phyloP scores from a whole-genome alignment of 2,329 filamentous ascomycete species.

The Botrytis hyacinthi region DNA sequence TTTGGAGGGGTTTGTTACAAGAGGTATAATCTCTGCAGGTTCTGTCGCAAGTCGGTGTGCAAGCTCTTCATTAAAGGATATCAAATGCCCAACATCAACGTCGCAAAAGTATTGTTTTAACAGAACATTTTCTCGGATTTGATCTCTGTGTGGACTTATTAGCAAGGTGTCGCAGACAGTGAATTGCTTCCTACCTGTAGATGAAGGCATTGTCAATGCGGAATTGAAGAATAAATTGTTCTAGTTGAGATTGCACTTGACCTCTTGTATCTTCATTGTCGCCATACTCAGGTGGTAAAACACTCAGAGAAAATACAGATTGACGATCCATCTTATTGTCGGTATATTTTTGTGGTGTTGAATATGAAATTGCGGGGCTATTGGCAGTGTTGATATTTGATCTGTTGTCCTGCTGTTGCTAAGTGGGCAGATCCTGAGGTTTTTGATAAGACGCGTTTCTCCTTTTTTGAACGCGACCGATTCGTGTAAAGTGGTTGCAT shows the following conservation, averaged over 20 bases:
- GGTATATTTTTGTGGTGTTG: conserved; percentile 6
- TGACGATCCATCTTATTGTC: conserved; percentile 71
- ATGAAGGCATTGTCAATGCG: conserved; percentile 92
- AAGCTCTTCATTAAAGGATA: conserved; percentile 93
- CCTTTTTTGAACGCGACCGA: conserved; percentile 21
- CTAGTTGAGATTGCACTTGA: conserved; percentile 74
- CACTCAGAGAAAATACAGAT: conserved; percentile 80
- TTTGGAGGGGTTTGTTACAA: conserved; percentile 55
- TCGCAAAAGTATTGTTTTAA: conserved; percentile 95
- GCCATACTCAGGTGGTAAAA: conserved; percentile 68
- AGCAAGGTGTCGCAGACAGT: conserved; percentile 31
- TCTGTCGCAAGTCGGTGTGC: conserved; percentile 87
- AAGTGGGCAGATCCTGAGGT: conserved; percentile 11
- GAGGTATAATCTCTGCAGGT: conserved; percentile 86
- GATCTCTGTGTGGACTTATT: conserved; percentile 62
- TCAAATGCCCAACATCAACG: conserved; percentile 91
- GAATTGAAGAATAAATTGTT: conserved; percentile 91
- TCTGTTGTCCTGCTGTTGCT: conserved; percentile 18
- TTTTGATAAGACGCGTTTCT: conserved; percentile 20
- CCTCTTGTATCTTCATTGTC: conserved; percentile 63
- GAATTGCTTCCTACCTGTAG: conserved; percentile 66
- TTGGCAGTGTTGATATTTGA: not conserved
- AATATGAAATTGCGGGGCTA: conserved; percentile 7
- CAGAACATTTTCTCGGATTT: conserved; percentile 90
- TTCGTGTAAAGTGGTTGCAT: conserved; percentile 26